Evolutionary conservation across 176 grass and related monocot genomes (phyloP), one percentile per base, ranked within the genome.

Genomic region (Stipa capillata): DNA sequence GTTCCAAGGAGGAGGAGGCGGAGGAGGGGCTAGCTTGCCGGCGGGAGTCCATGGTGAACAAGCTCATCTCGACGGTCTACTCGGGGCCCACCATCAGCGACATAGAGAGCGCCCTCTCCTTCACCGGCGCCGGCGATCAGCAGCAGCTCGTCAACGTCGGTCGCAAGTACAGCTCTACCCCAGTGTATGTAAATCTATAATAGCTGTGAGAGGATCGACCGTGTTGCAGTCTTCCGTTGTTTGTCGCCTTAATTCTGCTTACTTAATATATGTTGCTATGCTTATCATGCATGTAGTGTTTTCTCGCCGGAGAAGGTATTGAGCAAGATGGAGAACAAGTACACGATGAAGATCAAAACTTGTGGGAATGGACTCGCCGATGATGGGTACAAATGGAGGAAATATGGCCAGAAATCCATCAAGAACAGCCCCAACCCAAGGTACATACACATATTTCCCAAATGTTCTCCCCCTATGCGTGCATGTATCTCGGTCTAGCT

Each of bases 371-470:
- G 92, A 9, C 82, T 89, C 16, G 84, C 81, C 3, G 96, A 99
- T 37, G 96, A 99, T 84, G 96, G 92, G 6, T 99, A 99, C 74
- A 99, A 91, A 67, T 99, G 96, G 96, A 94, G 96, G 77, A 99
- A 95, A 23, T 95, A 99, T 33, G 92, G 96, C 11, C 96, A 93
- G 54, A 99, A 99, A 87, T 89, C 96, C 31, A 99, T 99, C 66
- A 99, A 99, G 86, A 99, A 99, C 59, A 97, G 95, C 74, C 92
- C 95, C 45, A 92, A 97, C 69, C 95, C 96, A 55, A 99, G 96
- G 96, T 97, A 55, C 15, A n/a, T n/a, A n/a, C n/a, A n/a, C n/a
- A n/a, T n/a, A n/a, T n/a, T n/a, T n/a, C n/a, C n/a, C n/a, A n/a
- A n/a, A n/a, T n/a, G n/a, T n/a, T n/a, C n/a, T n/a, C n/a, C n/a